These are phyloP conservation scores for Filosporella fistucella DNA, from an alignment of 495 filamentous ascomycete species.

Conservation along the genomic window DNA sequence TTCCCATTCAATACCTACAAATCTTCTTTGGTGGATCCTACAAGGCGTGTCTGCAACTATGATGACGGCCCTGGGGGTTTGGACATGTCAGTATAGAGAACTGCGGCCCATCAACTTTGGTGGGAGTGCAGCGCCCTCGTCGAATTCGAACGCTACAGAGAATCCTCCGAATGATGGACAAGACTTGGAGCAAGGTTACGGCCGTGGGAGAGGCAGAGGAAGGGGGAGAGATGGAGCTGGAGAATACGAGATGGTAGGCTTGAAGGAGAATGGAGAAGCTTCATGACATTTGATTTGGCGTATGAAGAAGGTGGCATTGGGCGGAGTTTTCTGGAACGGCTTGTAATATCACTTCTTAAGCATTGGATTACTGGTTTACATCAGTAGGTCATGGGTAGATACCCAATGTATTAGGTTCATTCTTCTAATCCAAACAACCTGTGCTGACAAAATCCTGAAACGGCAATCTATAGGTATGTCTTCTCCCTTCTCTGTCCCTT, in stretches of 20 bases:
- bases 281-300: slow-evolving; percentile 7
- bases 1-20: slow-evolving; percentile 64
- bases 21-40: slow-evolving; percentile 83
- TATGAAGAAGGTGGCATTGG: slow-evolving; percentile 11
- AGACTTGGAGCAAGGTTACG: slow-evolving; percentile 39
- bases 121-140: slow-evolving; percentile 34
- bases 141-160: slow-evolving; percentile 24
- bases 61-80: slow-evolving; percentile 74
- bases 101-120: slow-evolving; percentile 86
- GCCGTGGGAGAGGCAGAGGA: slow-evolving; percentile 44
- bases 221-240: slow-evolving; percentile 55
- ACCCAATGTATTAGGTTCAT: too few relatives aligned
- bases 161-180: slow-evolving; percentile 16
- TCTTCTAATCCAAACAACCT: too few relatives aligned
- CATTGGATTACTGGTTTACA: too few relatives aligned
- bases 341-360: too few relatives aligned
- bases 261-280: slow-evolving; percentile 35
- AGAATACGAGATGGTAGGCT: slow-evolving; percentile 78
- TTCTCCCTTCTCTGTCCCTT: slow-evolving; percentile 12
- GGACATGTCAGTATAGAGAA: slow-evolving; percentile 88
- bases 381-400: too few relatives aligned
- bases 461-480: slow-evolving; percentile 8
- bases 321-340: slow-evolving; percentile 13
- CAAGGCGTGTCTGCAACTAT: slow-evolving; percentile 63
- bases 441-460: too few relatives aligned